phyloP scores from a whole-genome alignment of 1,139 yeast genomes.

The Candida labiduridarum region DNA sequence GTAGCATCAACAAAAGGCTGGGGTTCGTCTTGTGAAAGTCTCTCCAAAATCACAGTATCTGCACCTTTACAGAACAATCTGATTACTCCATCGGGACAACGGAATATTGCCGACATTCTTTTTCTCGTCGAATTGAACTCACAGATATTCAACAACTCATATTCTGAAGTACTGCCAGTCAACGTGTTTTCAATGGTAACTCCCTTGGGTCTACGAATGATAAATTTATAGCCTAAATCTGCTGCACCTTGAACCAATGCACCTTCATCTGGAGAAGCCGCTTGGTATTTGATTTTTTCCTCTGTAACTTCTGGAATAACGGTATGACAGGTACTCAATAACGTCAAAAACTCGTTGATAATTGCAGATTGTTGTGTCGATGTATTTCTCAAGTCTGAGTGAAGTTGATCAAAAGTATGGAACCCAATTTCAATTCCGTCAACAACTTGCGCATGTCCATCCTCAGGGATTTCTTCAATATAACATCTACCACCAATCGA shows the following conservation, averaged over 20 bases:
- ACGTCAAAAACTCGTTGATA: conserved; percentile 79
- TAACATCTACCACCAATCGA: conserved; percentile 92
- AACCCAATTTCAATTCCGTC: conserved; percentile 86
- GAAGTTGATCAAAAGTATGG: conserved; percentile 70
- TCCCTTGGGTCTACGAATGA: conserved; percentile 81
- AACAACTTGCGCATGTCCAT: conserved; percentile 64
- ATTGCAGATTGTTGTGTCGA: conserved; percentile 55
- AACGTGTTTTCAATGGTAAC: conserved; percentile 65
- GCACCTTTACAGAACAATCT: conserved; percentile 96
- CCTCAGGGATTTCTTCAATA: conserved; percentile 89
- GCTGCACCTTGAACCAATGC: conserved; percentile 97
- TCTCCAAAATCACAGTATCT: conserved; percentile 90
- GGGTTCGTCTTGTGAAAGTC: conserved; percentile 62
- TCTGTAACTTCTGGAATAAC: conserved; percentile 88
- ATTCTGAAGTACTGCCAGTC: conserved; percentile 41
- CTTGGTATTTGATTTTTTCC: conserved; percentile 84
- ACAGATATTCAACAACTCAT: conserved; percentile 85
- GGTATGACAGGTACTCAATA: conserved; percentile 93
- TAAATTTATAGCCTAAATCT: conserved; percentile 78
- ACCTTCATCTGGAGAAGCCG: conserved; percentile 99
- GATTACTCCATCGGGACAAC: conserved; percentile 93
- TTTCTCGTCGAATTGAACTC: conserved; percentile 97
- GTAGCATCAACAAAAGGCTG: conserved; percentile 85
- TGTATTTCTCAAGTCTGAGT: conserved; percentile 47
- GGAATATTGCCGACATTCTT: conserved; percentile 93